Base-by-base conservation (phyloP, 345 rosid genomes). In the Populus euphratica region DNA sequence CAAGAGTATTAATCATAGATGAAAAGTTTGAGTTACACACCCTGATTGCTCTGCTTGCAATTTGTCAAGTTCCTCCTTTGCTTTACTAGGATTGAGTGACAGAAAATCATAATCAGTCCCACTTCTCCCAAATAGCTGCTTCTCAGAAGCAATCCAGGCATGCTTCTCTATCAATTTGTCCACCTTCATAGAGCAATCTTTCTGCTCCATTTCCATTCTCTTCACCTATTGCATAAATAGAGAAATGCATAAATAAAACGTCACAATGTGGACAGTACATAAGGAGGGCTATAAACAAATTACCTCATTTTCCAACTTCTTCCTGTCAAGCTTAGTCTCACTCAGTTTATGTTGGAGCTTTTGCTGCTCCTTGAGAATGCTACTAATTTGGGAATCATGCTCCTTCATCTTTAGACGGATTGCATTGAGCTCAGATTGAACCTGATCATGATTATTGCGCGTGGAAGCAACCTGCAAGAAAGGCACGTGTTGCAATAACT, bases 241-340 rank as follows among this genome's bases (percentile, higher is more conserved):
- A 74, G 41, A 31, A 69, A 67, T 20, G 18, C 49, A 8, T 13
- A 21, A 18, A 27, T 68, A 59, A 9, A 64, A 56, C 9, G 66
- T 25, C 76, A 77, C 79, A 71, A 64, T 29, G 35, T 64, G 78
- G 71, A 35, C 9, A 27, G 5, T 35, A 43, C 14, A 16, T 27
- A 47, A 18, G 64, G 20, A 18, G 25, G 23, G 25, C 64, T 16
- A 7, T 18, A 47, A 44, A 38, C 79, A 73, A 73, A 73, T 62
- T 86, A 96, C 98, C 99, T 92, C 99, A 89, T 96, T 96, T 83
- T 96, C 99, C 85, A 96, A 75, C 89, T 85, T 96, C 90, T 91
- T 96, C 86, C 87, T 89, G 86, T 92, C 97, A 78, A 96, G 93
- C 80, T 89, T 93, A 77, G 78, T 81, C 77, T 93, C 98, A 80